Evolutionary conservation across 2,329 filamentous ascomycete genomes (phyloP), one percentile per base, ranked within the genome.

Genomic region (Ceratocystis ficicola): DNA sequence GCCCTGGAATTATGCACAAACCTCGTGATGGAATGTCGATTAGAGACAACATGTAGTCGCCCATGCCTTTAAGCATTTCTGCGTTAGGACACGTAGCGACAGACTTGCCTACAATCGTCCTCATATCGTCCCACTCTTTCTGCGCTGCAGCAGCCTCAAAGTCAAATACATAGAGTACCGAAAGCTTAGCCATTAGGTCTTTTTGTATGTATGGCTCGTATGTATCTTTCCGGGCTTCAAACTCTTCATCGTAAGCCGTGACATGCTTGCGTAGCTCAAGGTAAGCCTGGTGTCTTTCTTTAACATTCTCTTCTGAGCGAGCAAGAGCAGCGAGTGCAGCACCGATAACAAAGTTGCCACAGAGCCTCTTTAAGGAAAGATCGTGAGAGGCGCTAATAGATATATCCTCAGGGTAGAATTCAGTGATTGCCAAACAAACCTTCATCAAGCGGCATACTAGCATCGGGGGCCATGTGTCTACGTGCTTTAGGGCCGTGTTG

Each of bases 91-190:
- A 83, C 0, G 71, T 64, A 5, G 50, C 44, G 17, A 74, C 75
- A 0, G 80, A 79, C 64, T 77, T 80, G 65, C 80, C 71, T 25
- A 94, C 80, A 6, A 90, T 82, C 17, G 76, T 73, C 4, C 79
- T 76, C 1, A 95, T 76, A 46, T 83, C 79, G 55, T 88, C 81
- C 87, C 86, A 94, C 22, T 81, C 78, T 67, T 84, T 81, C 3
- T 94, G 77, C 41, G 78, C 79, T 48, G 88, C 76, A 0, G 86
- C 84, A 1, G 85, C 87, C 76, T 96, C 91, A 68, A 95, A 88
- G 69, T 94, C 88, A 69, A 92, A 89, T 0, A 87, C 83, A 6
- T 90, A 77, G 20, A 95, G 75, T 1, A 84, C 81, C 5, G 85
- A 80, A 44, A 88, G 76, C 71, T 90, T 92, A 1, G 76, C 74